Evolutionary conservation across 192 early-diverging fungal species (phyloP), one percentile per base, ranked within the genome.

Genomic region (Coemansia erecta): DNA sequence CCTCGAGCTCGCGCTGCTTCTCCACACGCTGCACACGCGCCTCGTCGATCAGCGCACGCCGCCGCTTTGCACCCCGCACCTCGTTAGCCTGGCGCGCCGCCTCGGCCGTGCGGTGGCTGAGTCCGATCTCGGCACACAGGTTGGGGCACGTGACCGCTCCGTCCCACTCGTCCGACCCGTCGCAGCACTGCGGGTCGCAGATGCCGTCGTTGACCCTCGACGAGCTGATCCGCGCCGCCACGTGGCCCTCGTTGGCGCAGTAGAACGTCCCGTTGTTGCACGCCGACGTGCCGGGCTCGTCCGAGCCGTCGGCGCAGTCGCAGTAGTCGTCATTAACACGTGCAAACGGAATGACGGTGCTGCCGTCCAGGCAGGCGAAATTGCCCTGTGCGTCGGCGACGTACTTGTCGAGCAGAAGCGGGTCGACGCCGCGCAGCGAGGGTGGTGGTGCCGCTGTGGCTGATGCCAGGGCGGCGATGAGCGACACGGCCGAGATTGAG

Each of bases 271-370:
- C 80, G 60, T 91, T 87, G 19, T 69, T 69, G 70, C 97, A 99
- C 8, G 97, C 97, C 9, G 94, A 90, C 2, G 97, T 97, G 9
- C 95, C 95, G 21, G 94, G 93, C 66, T 98, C 96, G 70, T 98
- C 96, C 13, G 87, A 89, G 3, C 94, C 94, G 73, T 98, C 96
- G 41, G 79, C 22, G 63, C 96, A 98, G 76, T 98, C 94, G 82
- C 96, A 98, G 61, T 95, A 98, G 73, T 98, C 93, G 71, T 98
- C 94, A 55, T 98, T 98, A 41, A 98, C 85, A 2, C 85, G 82
- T 1, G 71, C 66, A 56, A 84, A 87, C 1, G 86, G 84, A 24
- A 98, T 90, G 19, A 39, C 66, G 24, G 80, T 78, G 8, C 86
- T 85, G 7, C 84, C 85, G 61, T 94, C 93, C 18, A 93, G 70